Conservation (phyloP, 306 rosid genomes). For the Cicer cuneatum region DNA sequence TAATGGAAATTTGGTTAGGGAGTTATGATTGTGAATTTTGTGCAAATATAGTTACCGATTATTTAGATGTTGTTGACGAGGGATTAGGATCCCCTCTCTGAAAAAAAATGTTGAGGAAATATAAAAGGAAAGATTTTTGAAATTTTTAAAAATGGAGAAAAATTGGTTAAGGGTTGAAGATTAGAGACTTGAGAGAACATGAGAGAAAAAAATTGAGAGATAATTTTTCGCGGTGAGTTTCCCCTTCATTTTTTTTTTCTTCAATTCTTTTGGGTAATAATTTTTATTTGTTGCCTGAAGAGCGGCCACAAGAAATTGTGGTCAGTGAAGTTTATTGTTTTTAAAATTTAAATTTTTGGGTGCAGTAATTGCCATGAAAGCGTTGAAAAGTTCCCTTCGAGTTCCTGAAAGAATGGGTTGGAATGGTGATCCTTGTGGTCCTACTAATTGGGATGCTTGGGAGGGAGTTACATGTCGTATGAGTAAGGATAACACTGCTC, state of each 20-base stretch:
- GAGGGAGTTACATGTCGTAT: slow-evolving; percentile 92
- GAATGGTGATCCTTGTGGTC: slow-evolving; percentile 99
- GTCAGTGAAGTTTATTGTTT: slow-evolving; percentile 20
- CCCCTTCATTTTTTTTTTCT: not conserved
- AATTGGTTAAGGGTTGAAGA: too few relatives aligned
- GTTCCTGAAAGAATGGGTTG: slow-evolving; percentile 98
- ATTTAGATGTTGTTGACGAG: slow-evolving; percentile 16
- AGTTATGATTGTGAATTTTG: slow-evolving; percentile 2
- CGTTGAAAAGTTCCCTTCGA: slow-evolving; percentile 81
- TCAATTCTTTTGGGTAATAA: not conserved
- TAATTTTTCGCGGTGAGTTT: too few relatives aligned
- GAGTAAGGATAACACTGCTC: slow-evolving; percentile 61
- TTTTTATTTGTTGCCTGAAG: slow-evolving; percentile 30
- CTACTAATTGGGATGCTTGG: slow-evolving; percentile 97
- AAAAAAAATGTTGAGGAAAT: too few relatives aligned
- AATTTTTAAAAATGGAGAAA: too few relatives aligned
- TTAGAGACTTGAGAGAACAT: too few relatives aligned
- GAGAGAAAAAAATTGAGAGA: too few relatives aligned
- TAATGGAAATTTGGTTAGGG: slow-evolving; percentile 26
- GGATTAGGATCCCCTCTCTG: too few relatives aligned
- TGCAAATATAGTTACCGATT: slow-evolving; percentile 36
- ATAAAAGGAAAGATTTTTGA: too few relatives aligned
- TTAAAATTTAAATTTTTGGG: slow-evolving; percentile 6
- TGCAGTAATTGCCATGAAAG: slow-evolving; percentile 81
- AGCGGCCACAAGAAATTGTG: slow-evolving; percentile 21